These are phyloP conservation scores for Gyromitra esculenta DNA, from an alignment of 2,329 filamentous ascomycete genomes.

Conservation along the genomic window DNA sequence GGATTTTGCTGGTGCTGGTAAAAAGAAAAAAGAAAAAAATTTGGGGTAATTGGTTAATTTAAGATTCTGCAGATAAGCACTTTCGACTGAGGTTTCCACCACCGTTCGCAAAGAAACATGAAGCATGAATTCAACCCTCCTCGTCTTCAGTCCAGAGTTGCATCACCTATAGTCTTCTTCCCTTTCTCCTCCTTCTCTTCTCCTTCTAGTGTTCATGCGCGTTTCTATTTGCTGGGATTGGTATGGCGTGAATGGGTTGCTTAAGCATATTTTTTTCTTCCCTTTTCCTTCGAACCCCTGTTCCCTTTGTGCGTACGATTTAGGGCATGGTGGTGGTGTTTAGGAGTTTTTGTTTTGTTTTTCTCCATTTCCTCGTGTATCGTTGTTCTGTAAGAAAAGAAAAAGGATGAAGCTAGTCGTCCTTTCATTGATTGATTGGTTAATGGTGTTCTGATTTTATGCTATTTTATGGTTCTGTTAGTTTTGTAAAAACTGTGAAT, in stretches of 20 bases:
- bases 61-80: constrained; percentile 50
- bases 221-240: constrained; percentile 15
- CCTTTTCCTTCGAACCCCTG: constrained; percentile 6
- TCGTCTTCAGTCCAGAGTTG: constrained; percentile 4
- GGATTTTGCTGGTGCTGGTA: background rate
- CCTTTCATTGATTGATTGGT: constrained; percentile 28
- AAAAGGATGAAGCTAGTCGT: constrained; percentile 1
- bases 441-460: constrained; percentile 20
- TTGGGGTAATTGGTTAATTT: constrained; percentile 9
- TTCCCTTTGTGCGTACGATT: constrained; percentile 36
- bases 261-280: constrained; percentile 4
- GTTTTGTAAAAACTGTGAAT: background rate
- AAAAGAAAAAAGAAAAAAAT: background rate
- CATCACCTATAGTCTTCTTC: background rate
- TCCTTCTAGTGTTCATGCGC: background rate
- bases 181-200: background rate
- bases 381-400: constrained; percentile 11
- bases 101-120: constrained; percentile 50
- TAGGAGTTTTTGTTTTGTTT: constrained; percentile 40
- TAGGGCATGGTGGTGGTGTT: constrained; percentile 45
- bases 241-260: constrained; percentile 17
- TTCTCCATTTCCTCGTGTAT: constrained; percentile 9
- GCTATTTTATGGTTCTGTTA: background rate
- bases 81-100: constrained; percentile 55
- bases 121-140: constrained; percentile 28